phyloP scores from a whole-genome alignment of 768 basidiomycete genomes.

The Suillus tomentosus region DNA sequence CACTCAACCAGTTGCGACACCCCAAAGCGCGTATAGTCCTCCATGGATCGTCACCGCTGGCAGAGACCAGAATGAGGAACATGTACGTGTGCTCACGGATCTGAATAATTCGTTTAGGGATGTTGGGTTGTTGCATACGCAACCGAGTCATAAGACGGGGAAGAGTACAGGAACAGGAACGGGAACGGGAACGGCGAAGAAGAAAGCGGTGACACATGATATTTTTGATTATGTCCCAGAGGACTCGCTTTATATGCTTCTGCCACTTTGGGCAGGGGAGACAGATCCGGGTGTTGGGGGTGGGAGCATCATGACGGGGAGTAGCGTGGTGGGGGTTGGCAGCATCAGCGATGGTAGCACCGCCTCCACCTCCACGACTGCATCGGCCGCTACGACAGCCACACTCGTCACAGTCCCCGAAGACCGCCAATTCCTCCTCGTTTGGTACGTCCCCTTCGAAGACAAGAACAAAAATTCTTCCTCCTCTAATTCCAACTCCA shows the following conservation, averaged over 20 bases:
- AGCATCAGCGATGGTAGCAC: neutral
- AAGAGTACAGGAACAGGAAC: slow-evolving; percentile 12
- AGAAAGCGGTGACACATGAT: slow-evolving; percentile 30
- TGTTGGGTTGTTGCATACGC: slow-evolving; percentile 72
- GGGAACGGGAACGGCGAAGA: slow-evolving; percentile 16
- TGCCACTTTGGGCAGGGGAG: slow-evolving; percentile 83
- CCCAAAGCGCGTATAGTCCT: slow-evolving; percentile 40
- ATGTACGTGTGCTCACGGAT: slow-evolving; percentile 66
- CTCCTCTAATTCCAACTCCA: neutral
- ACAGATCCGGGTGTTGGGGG: slow-evolving; percentile 46
- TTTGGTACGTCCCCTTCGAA: slow-evolving; percentile 73
- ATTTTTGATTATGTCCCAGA: slow-evolving; percentile 64
- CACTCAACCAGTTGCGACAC: slow-evolving; percentile 26
- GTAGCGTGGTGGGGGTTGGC: neutral
- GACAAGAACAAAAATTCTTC: slow-evolving; percentile 21
- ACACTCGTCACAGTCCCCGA: slow-evolving; percentile 46
- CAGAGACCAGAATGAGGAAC: slow-evolving; percentile 66
- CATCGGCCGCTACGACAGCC: slow-evolving; percentile 4
- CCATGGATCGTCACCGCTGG: slow-evolving; percentile 70
- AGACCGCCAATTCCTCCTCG: slow-evolving; percentile 70
- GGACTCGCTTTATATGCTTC: slow-evolving; percentile 78
- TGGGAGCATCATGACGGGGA: neutral
- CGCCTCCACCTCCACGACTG: neutral
- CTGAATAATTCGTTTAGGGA: slow-evolving; percentile 78
- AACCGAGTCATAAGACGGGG: slow-evolving; percentile 37